These are phyloP conservation scores for Wickerhamiella kurtzmanii DNA, from an alignment of 805 yeast species.

Conservation along the genomic window DNA sequence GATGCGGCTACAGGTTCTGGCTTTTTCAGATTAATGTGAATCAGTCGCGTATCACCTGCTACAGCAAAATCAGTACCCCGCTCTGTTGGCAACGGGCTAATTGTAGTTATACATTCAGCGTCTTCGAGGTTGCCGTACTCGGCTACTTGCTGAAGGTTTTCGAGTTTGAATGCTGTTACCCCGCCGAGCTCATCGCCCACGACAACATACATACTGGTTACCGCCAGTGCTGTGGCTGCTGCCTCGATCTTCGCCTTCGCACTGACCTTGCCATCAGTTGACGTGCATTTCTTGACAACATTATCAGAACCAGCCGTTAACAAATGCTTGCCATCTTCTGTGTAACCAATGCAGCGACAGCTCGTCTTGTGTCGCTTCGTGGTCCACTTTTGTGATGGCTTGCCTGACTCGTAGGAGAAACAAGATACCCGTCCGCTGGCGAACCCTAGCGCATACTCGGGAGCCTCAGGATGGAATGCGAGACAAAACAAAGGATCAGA, in stretches of 20 bases:
- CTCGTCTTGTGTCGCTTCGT: slow-evolving; percentile 86
- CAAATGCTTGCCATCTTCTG: slow-evolving; percentile 46
- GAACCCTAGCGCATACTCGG: slow-evolving; percentile 54
- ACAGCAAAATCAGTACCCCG: slow-evolving; percentile 71
- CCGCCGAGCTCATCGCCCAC: slow-evolving; percentile 58
- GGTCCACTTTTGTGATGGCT: slow-evolving; percentile 43
- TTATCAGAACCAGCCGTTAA: slow-evolving; percentile 71
- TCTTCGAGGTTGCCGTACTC: slow-evolving; percentile 43
- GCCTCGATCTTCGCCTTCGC: slow-evolving; percentile 32
- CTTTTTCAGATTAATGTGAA: slow-evolving; percentile 66
- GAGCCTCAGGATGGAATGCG: slow-evolving; percentile 65
- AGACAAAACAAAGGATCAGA: slow-evolving; percentile 44
- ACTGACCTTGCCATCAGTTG: slow-evolving; percentile 63
- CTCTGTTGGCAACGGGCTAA: slow-evolving; percentile 47
- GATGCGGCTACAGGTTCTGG: slow-evolving; percentile 44
- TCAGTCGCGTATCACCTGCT: slow-evolving; percentile 68
- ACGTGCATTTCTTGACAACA: slow-evolving; percentile 57
- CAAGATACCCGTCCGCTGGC: slow-evolving; percentile 68
- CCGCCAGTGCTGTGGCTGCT: slow-evolving; percentile 19
- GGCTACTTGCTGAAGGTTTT: slow-evolving; percentile 39
- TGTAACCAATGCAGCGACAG: slow-evolving; percentile 60
- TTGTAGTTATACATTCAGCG: slow-evolving; percentile 34
- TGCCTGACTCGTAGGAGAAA: slow-evolving; percentile 39
- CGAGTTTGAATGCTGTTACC: slow-evolving; percentile 44
- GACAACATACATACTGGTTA: slow-evolving; percentile 24